A percentile compares a stretch with the other conserved stretches of the same genome.
phyloP scores from a whole-genome alignment of 805 yeast species.

The Metschnikowia santaceciliae region DNA sequence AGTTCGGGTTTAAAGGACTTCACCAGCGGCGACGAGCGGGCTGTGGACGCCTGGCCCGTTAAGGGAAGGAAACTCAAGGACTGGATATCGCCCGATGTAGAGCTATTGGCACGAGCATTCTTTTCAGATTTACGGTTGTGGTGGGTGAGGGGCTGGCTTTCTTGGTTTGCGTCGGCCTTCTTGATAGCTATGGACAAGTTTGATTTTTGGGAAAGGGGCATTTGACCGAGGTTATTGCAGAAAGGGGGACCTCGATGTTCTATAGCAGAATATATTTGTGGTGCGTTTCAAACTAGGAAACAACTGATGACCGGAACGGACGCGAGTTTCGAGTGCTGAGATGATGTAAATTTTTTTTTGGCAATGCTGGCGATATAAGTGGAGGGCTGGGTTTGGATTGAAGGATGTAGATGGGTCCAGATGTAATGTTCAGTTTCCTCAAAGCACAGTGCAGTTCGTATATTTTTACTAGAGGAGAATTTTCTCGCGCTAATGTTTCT shows the following conservation, averaged over 20 bases:
- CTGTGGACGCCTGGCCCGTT: slow-evolving; percentile 16
- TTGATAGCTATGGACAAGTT: slow-evolving; percentile 43
- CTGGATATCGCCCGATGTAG: slow-evolving; percentile 10
- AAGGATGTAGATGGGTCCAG: neutral
- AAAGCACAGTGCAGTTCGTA: slow-evolving; percentile 1
- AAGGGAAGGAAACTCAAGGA: slow-evolving; percentile 14
- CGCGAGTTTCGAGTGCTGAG: neutral
- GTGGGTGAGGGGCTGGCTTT: slow-evolving; percentile 15
- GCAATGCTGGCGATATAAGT: neutral
- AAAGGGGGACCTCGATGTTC: neutral
- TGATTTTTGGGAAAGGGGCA: slow-evolving; percentile 30
- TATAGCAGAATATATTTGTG: slow-evolving; percentile 3
- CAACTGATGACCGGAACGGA: neutral
- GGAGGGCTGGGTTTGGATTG: neutral
- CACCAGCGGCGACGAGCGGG: slow-evolving; percentile 30
- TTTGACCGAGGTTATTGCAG: slow-evolving; percentile 5
- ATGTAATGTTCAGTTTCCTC: neutral
- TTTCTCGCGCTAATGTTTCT: slow-evolving; percentile 7
- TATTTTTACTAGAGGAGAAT: slow-evolving; percentile 1
- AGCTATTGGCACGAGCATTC: slow-evolving; percentile 9
- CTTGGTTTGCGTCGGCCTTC: slow-evolving; percentile 32
- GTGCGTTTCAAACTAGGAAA: slow-evolving; percentile 2
- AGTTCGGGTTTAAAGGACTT: slow-evolving; percentile 35
- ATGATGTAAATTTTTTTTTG: neutral
- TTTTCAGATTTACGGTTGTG: slow-evolving; percentile 9